Conservation (phyloP, 164 flowering plant species). For the Saururus chinensis region DNA sequence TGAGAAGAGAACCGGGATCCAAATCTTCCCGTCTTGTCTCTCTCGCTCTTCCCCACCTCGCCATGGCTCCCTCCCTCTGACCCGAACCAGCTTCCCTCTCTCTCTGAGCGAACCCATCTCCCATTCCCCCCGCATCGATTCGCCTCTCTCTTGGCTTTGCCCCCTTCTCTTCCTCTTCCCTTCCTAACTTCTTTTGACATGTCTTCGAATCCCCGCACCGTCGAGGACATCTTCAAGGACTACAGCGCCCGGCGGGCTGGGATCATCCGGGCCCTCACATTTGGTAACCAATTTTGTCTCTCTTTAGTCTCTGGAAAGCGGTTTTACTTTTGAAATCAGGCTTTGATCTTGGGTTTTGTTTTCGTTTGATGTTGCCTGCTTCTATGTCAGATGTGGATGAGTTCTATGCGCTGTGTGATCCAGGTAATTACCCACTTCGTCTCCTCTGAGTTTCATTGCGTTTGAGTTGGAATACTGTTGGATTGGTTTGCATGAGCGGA, state of each 20-base stretch:
- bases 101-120: not conserved
- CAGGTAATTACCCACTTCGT: slow-evolving; percentile 32
- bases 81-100: not conserved
- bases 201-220: slow-evolving; percentile 56
- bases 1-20: no score
- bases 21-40: not conserved
- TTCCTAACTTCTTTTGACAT: slow-evolving; percentile 28
- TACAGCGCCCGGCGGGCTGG: slow-evolving; percentile 59
- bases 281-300: slow-evolving; percentile 28
- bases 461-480: not conserved
- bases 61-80: slow-evolving; percentile 1
- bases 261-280: slow-evolving; percentile 63
- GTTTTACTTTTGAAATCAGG: not conserved
- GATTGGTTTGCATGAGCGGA: not conserved
- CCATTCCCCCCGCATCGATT: not conserved
- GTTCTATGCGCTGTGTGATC: slow-evolving; percentile 81
- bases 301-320: not conserved
- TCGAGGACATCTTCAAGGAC: slow-evolving; percentile 86
- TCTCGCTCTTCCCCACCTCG: not conserved
- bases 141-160: no score
- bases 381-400: slow-evolving; percentile 75
- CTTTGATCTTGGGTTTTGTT: not conserved
- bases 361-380: slow-evolving; percentile 1
- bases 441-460: not conserved
- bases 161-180: not conserved